Evolutionary conservation across 2,329 filamentous ascomycete genomes (phyloP), one percentile per base, ranked within the genome.

Genomic region (Xylaria digitata): DNA sequence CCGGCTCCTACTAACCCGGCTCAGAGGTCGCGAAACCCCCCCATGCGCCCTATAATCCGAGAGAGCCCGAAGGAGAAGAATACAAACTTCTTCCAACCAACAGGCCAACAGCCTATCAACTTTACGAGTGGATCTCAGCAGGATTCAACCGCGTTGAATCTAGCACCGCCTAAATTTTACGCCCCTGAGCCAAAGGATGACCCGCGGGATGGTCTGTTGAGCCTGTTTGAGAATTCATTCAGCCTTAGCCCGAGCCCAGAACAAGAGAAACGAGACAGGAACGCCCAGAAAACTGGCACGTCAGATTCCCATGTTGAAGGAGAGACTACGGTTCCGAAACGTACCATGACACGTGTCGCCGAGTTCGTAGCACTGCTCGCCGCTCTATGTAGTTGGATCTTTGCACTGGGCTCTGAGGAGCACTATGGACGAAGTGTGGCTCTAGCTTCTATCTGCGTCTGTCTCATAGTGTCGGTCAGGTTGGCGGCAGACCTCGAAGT

Each of bases 1-100:
- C 84, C 89, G 0, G 89, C 90, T 1, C 91, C 92, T 15, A 86
- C 84, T 15, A 86, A 85, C n/a, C 89, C 90, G 23, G 89, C 89
- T 1, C 86, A 89, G 46, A 83, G 84, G 49, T 77, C 88, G 6
- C 83, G 87, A 37, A 92, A 91, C 66, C 89, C 89, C 1, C 85
- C 86, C 4, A 87, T 85, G 66, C 81, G 83, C 42, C 84, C 87
- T 0, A 78, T 85, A 1, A 79, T 90, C 30, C 80, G 82, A 59
- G 82, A 75, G 73, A 85, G 77, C 71, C 83, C 75, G 46, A 82
- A 68, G 37, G 81, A 78, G 75, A 82, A 76, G 60, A 82, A 83
- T 67, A 80, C 83, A 30, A 83, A 84, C 61, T 86, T 87, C 74
- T 89, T 89, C 75, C 75, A 70, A 42, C 66, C 42, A 15, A 66